These are phyloP conservation scores for Sarcocystis neurona DNA, from an alignment of 169 alveolate species.

Conservation along the genomic window DNA sequence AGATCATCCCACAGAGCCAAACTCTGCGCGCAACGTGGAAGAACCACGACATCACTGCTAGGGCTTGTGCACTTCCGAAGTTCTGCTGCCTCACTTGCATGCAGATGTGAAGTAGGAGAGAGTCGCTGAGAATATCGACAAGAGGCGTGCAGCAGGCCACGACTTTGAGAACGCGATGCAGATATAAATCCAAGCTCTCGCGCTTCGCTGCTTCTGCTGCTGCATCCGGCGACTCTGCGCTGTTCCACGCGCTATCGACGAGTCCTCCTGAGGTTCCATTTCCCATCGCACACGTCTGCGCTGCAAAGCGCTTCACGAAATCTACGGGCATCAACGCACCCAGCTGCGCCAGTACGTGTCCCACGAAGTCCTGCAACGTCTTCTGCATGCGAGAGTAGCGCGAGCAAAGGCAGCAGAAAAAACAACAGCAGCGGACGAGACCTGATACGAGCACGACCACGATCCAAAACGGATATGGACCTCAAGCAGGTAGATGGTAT, in stretches of 20 bases:
- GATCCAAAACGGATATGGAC: no score
- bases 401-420: neutral
- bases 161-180: slow-evolving; percentile 8
- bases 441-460: no score
- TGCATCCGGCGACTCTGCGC: neutral
- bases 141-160: slow-evolving; percentile 4
- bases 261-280: neutral
- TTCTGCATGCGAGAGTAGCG: neutral
- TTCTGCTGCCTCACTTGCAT: neutral
- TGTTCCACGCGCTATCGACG: neutral
- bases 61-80: no score
- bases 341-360: neutral
- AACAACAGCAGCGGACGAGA: no score
- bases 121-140: slow-evolving; percentile 20
- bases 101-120: slow-evolving; percentile 29
- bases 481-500: no score
- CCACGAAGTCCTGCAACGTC: slow-evolving; percentile 12
- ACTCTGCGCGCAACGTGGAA: no score
- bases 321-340: slow-evolving; percentile 12
- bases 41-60: no score
- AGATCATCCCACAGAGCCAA: no score
- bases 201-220: neutral
- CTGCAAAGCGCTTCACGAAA: slow-evolving; percentile 5
- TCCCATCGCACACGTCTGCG: neutral
- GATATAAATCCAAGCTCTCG: neutral